phyloP scores from a whole-genome alignment of 169 alveolate species.

The Fabrea salina region DNA sequence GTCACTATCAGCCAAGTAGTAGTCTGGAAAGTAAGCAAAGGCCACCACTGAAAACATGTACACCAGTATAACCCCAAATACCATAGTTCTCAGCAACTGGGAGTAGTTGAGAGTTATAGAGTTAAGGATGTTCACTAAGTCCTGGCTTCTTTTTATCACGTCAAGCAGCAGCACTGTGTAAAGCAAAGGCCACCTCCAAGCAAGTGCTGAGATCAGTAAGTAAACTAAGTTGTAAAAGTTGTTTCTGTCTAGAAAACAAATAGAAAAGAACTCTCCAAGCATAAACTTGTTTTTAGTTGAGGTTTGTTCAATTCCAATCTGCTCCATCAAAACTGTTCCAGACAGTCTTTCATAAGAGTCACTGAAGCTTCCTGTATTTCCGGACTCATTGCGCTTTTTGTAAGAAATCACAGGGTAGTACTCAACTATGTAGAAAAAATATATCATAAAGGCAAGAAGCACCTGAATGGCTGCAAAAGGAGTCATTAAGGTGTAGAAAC shows the following conservation, averaged over 20 bases:
- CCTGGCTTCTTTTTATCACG: constrained; percentile 46
- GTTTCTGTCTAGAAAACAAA: background rate
- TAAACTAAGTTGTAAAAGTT: constrained; percentile 5
- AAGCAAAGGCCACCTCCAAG: background rate
- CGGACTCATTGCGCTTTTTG: background rate
- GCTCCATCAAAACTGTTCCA: constrained; percentile 24
- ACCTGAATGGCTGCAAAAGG: background rate
- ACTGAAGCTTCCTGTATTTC: background rate
- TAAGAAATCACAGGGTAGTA: constrained; percentile 19
- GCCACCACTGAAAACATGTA: constrained; percentile 37
- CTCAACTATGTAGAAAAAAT: constrained; percentile 22
- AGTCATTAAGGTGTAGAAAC: background rate
- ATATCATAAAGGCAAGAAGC: background rate
- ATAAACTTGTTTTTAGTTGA: background rate
- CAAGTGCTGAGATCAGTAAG: constrained; percentile 19
- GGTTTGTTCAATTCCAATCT: background rate
- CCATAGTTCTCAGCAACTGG: constrained; percentile 41
- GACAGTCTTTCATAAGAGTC: background rate
- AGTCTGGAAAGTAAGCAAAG: constrained; percentile 25
- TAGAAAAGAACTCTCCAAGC: background rate
- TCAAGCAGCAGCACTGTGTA: constrained; percentile 53
- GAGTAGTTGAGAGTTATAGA: constrained; percentile 50
- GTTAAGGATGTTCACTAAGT: constrained; percentile 44
- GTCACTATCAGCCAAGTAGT: constrained; percentile 34
- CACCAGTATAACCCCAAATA: constrained; percentile 49